A percentile compares a stretch with the other conserved stretches of the same genome.
phyloP scores from a whole-genome alignment of 495 filamentous ascomycete genomes.

The Penicillium alfredii region DNA sequence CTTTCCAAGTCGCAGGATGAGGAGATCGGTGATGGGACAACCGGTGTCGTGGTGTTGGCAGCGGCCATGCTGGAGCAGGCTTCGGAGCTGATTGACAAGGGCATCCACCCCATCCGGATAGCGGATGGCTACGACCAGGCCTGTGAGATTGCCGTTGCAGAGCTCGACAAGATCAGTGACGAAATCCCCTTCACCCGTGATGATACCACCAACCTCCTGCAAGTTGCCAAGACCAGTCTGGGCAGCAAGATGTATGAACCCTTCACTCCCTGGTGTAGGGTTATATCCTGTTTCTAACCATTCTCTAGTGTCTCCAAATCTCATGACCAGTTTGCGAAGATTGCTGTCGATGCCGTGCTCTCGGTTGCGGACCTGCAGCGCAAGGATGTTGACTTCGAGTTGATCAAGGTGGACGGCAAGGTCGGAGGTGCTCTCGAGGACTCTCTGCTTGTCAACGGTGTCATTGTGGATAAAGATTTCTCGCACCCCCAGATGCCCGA shows the following conservation, averaged over 20 bases:
- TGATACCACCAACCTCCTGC: conserved; percentile 74
- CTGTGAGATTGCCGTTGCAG: conserved; percentile 89
- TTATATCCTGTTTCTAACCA: conserved; percentile 18
- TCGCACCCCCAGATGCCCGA: conserved; percentile 98
- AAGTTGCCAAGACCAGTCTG: conserved; percentile 92
- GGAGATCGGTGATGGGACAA: conserved; percentile 98
- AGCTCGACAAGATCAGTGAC: conserved; percentile 91
- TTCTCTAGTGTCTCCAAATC: conserved; percentile 79
- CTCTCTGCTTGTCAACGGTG: conserved; percentile 88
- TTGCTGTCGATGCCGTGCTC: conserved; percentile 93
- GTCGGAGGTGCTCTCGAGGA: conserved; percentile 95
- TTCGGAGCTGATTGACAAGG: conserved; percentile 98
- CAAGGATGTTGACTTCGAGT: conserved; percentile 97
- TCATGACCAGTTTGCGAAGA: conserved; percentile 95
- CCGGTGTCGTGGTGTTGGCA: conserved; percentile 93
- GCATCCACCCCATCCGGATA: conserved; percentile 97
- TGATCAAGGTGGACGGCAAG: conserved; percentile 99
- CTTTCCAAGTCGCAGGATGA: conserved; percentile 99
- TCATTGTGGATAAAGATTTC: conserved; percentile 99
- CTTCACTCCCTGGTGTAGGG: background rate
- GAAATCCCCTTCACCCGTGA: conserved; percentile 75
- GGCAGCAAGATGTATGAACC: conserved; percentile 81
- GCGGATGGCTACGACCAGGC: conserved; percentile 96
- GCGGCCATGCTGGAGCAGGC: conserved; percentile 94
- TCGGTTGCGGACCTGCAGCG: conserved; percentile 94